Base-by-base conservation (phyloP, 306 rosid genomes). In the Coriaria nepalensis region DNA sequence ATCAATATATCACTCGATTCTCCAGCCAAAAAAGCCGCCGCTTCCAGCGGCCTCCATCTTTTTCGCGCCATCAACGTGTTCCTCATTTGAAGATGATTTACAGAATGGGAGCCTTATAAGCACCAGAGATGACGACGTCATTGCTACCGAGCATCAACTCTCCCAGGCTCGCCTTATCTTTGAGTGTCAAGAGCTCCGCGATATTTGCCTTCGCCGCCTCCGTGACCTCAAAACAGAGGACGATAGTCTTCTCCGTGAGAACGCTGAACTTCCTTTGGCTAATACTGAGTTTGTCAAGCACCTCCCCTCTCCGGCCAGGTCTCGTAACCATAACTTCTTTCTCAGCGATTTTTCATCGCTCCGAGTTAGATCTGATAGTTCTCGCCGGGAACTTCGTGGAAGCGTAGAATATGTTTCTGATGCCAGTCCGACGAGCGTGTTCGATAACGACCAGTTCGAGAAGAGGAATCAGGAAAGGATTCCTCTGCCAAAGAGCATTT, bases 401-500 rank as follows among this genome's bases (percentile, higher is more conserved):
- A 47, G 50, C 6, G 78, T 71, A 2, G 74, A 71, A 57, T 5
- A 7, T 9, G 49, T 54, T 47, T 60, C 64, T 14, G 64, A 68
- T 15, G 51, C 47, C 29, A 75, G 75, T 47, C 71, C 75, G 33
- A 60, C 75, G 4, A 71, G 78, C 49, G 73, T 73, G 40, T 68
- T 73, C 8, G 56, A 58, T 35, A 59, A 46, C 13, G 62, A 54
- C 50, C 57, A 56, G 42, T 61, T 75, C 53, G 60, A 63, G 7
- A 46, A 50, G 9, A 37, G n/a, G 13, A 38, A 8, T 52, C 33
- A 8, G 7, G 61, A 59, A 44, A 54, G 75, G 10, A 44, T 50
- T 70, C 20, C 70, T 1, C 65, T 68, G 38, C 73, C 82, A 1
- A 68, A 61, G 49, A 64, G 73, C 78, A 68, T 76, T 38, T 76